Conservation (phyloP, 1,284 basidiomycete genomes). For the Boletus hoseneyae region DNA sequence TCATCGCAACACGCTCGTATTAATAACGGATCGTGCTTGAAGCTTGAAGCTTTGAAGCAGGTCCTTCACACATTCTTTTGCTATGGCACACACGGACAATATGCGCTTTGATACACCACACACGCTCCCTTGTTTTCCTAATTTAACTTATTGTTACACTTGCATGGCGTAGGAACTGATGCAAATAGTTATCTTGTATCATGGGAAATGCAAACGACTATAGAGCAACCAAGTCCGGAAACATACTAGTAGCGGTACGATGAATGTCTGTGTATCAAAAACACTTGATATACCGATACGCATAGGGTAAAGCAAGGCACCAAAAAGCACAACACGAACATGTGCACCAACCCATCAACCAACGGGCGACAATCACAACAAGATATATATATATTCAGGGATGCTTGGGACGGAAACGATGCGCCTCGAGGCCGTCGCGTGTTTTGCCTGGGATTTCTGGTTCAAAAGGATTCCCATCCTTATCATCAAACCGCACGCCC, state of each 20-base stretch:
- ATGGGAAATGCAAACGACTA: neutral
- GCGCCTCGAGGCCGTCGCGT: neutral
- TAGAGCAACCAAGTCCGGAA: neutral
- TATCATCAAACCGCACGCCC: slow-evolving; percentile 39
- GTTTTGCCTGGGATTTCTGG: slow-evolving; percentile 18
- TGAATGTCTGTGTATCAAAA: neutral
- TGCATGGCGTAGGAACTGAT: neutral
- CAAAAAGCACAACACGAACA: neutral
- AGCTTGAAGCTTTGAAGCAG: neutral
- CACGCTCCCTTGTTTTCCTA: neutral
- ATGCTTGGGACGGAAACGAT: neutral
- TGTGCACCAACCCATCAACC: neutral
- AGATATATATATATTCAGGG: neutral
- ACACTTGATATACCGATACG: neutral
- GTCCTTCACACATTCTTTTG: neutral
- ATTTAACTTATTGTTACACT: neutral
- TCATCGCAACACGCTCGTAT: neutral
- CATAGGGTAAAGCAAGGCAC: neutral
- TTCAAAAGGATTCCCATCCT: slow-evolving; percentile 34
- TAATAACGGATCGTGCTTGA: neutral
- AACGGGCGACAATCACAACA: neutral
- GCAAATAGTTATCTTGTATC: neutral
- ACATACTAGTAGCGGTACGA: neutral
- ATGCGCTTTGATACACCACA: neutral
- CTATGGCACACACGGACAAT: neutral